phyloP scores from a whole-genome alignment of 352 stramenopile genomes.

The Pythium brachiatum region DNA sequence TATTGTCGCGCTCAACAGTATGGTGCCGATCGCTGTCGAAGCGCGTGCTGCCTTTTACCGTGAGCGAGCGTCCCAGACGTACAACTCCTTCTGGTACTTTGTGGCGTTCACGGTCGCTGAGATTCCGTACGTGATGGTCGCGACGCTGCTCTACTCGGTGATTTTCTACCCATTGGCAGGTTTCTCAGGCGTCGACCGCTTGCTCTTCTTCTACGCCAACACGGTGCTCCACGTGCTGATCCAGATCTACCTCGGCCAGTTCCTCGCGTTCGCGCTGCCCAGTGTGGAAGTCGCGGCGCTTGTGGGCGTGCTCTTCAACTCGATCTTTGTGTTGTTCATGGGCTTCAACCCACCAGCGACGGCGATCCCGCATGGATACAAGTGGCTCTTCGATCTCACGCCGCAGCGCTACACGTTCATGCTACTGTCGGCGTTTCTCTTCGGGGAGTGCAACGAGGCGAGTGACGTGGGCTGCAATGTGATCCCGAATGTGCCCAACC shows the following conservation, averaged over 20 bases:
- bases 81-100: slow-evolving; percentile 56
- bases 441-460: slow-evolving; percentile 33
- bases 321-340: slow-evolving; percentile 55
- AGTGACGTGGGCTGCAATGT: slow-evolving; percentile 39
- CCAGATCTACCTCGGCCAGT: slow-evolving; percentile 72
- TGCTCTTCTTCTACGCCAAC: slow-evolving; percentile 63
- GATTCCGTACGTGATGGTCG: slow-evolving; percentile 45
- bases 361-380: slow-evolving; percentile 28
- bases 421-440: slow-evolving; percentile 34
- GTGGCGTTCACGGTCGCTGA: slow-evolving; percentile 67
- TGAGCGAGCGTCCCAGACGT: slow-evolving; percentile 78
- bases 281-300: slow-evolving; percentile 41
- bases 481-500: slow-evolving; percentile 34
- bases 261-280: slow-evolving; percentile 57
- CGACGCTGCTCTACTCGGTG: slow-evolving; percentile 38
- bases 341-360: slow-evolving; percentile 40
- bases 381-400: slow-evolving; percentile 40
- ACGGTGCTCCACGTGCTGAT: slow-evolving; percentile 54
- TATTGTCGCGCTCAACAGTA: slow-evolving; percentile 65
- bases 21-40: slow-evolving; percentile 66
- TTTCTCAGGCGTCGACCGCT: slow-evolving; percentile 31
- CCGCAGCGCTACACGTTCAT: slow-evolving; percentile 40
- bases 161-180: slow-evolving; percentile 77
- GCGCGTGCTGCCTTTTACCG: slow-evolving; percentile 83
- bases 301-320: slow-evolving; percentile 40